phyloP scores from a whole-genome alignment of 805 yeast species.

The Zygotorulaspora sp. region DNA sequence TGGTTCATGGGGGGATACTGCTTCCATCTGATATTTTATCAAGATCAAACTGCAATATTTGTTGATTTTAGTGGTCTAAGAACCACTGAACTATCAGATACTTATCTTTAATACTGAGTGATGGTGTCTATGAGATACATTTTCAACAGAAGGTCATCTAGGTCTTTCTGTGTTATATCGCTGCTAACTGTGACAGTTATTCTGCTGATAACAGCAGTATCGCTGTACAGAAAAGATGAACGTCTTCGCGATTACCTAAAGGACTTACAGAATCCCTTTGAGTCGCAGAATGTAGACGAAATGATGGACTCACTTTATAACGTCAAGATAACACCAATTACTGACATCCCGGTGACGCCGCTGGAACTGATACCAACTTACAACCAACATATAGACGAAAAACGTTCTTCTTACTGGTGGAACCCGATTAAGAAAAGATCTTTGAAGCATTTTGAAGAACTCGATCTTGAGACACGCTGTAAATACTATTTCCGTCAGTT shows the following conservation, averaged over 20 bases:
- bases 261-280: neutral
- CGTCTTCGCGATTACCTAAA: neutral
- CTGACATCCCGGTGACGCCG: conserved; percentile 17
- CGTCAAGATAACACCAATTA: conserved; percentile 3
- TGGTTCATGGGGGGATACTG: too few relatives aligned
- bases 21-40: too few relatives aligned
- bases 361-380: conserved; percentile 15
- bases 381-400: conserved; percentile 8
- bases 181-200: neutral
- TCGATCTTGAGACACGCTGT: conserved; percentile 14
- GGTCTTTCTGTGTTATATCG: neutral
- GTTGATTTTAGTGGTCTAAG: too few relatives aligned
- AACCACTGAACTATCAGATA: too few relatives aligned
- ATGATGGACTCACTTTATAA: neutral
- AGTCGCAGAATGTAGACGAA: neutral
- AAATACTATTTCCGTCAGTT: conserved; percentile 18
- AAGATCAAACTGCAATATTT: too few relatives aligned
- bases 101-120: too few relatives aligned
- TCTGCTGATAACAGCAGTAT: neutral
- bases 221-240: conserved; percentile 3
- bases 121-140: conserved; percentile 1
- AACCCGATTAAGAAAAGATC: conserved; percentile 3
- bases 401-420: conserved; percentile 3
- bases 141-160: conserved; percentile 1
- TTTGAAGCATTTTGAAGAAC: conserved; percentile 11